Evolutionary conservation across 768 basidiomycete genomes (phyloP).

Genomic region (Neoboletus brunneissimus): DNA sequence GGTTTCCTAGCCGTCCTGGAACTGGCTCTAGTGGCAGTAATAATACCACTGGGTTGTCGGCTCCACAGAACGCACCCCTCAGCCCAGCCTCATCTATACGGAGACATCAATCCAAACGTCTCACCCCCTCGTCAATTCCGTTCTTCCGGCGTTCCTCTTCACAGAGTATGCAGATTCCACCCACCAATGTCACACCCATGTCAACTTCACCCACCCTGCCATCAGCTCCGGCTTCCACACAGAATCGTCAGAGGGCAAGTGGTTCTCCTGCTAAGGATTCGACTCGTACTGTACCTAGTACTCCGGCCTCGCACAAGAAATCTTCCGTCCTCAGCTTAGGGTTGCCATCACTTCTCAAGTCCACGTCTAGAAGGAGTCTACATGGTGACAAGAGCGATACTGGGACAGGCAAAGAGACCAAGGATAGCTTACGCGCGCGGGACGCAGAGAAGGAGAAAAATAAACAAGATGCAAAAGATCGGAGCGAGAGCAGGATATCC

Average conservation of each 20-base stretch:
- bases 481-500: constrained; percentile 88
- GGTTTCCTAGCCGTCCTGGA: constrained; percentile 60
- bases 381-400: constrained; percentile 52
- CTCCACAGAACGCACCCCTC: constrained; percentile 57
- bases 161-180: constrained; percentile 74
- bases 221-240: constrained; percentile 40
- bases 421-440: constrained; percentile 47
- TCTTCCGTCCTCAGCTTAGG: constrained; percentile 80
- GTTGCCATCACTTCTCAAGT: constrained; percentile 80
- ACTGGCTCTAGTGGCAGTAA: constrained; percentile 78
- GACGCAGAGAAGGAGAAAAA: constrained; percentile 48
- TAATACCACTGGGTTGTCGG: constrained; percentile 53
- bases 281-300: constrained; percentile 49
- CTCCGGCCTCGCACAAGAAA: constrained; percentile 70
- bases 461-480: constrained; percentile 78
- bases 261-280: constrained; percentile 55
- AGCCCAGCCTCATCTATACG: constrained; percentile 72
- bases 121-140: constrained; percentile 90
- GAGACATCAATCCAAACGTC: constrained; percentile 66
- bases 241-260: constrained; percentile 42
- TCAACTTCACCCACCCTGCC: constrained; percentile 54
- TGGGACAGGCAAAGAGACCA: constrained; percentile 46
- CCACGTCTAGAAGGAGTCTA: constrained; percentile 77
- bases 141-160: constrained; percentile 93
- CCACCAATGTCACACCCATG: constrained; percentile 38